Conservation (phyloP, 2,329 filamentous ascomycete genomes). For the Thyridium curvatum region DNA sequence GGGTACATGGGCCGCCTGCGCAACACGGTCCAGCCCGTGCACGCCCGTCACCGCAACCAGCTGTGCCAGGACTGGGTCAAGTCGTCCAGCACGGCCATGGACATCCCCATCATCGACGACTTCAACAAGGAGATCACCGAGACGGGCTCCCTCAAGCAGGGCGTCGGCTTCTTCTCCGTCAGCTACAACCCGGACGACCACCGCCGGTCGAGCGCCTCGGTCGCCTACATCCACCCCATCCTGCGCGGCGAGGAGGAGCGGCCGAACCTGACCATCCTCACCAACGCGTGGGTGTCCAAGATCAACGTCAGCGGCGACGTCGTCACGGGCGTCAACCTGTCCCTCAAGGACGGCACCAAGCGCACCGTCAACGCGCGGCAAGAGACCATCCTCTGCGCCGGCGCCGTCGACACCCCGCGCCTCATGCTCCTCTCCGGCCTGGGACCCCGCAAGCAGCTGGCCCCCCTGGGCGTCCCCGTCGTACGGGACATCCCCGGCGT, state of each 20-base stretch:
- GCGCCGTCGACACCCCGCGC: conserved; percentile 75
- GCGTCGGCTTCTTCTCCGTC: conserved; percentile 85
- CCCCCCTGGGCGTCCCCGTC: conserved; percentile 46
- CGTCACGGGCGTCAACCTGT: conserved; percentile 69
- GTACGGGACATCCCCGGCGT: conserved; percentile 53
- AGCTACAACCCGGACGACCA: conserved; percentile 88
- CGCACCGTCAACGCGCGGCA: conserved; percentile 56
- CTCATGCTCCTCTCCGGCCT: conserved; percentile 53
- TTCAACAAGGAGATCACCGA: conserved; percentile 80
- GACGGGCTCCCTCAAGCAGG: conserved; percentile 65
- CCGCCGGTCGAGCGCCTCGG: conserved; percentile 75
- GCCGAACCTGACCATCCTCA: conserved; percentile 79
- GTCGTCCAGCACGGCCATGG: conserved; percentile 69
- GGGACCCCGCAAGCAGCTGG: conserved; percentile 47
- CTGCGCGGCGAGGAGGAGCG: conserved; percentile 75
- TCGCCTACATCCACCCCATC: conserved; percentile 90
- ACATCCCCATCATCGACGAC: conserved; percentile 76
- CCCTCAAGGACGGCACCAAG: conserved; percentile 44
- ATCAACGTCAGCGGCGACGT: conserved; percentile 65
- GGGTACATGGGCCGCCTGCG: conserved; percentile 75
- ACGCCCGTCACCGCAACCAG: conserved; percentile 80
- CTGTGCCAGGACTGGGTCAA: conserved; percentile 86
- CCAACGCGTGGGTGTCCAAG: conserved; percentile 81
- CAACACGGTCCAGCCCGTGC: conserved; percentile 86
- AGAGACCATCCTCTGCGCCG: conserved; percentile 76